These are phyloP conservation scores for Ophiocytium majus DNA, from an alignment of 352 stramenopile species.

Conservation along the genomic window DNA sequence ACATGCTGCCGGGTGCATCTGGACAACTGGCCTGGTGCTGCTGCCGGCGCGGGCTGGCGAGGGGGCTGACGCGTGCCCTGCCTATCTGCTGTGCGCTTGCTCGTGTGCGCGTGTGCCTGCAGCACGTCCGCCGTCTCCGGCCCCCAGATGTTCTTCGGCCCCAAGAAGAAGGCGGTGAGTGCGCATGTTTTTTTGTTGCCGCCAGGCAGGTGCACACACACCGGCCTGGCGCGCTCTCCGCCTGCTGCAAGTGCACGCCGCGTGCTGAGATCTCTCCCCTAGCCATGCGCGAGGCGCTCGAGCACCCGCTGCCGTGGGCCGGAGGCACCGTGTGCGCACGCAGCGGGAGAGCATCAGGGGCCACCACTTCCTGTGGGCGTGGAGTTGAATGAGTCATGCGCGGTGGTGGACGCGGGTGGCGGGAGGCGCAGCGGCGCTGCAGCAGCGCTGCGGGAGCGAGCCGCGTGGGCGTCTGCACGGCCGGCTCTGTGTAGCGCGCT, in stretches of 20 bases:
- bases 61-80: background rate
- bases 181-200: background rate
- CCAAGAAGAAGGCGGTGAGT: background rate
- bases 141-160: conserved; percentile 6
- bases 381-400: no score
- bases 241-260: background rate
- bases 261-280: background rate
- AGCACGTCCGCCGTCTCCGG: background rate
- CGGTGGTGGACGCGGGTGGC: no score
- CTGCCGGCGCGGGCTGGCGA: background rate
- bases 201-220: background rate
- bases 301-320: background rate
- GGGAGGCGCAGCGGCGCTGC: no score
- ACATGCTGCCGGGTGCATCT: background rate
- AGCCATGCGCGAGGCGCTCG: background rate
- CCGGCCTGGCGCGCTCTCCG: background rate
- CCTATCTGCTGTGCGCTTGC: background rate
- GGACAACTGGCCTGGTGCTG: background rate
- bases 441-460: no score
- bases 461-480: no score
- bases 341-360: no score
- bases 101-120: background rate
- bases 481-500: no score
- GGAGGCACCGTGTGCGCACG: background rate
- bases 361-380: no score